Percentiles rank a stretch among this genome's conserved stretches.
These are phyloP conservation scores for Vanrija sp. DNA, from an alignment of 1,284 basidiomycete species.

Conservation along the genomic window DNA sequence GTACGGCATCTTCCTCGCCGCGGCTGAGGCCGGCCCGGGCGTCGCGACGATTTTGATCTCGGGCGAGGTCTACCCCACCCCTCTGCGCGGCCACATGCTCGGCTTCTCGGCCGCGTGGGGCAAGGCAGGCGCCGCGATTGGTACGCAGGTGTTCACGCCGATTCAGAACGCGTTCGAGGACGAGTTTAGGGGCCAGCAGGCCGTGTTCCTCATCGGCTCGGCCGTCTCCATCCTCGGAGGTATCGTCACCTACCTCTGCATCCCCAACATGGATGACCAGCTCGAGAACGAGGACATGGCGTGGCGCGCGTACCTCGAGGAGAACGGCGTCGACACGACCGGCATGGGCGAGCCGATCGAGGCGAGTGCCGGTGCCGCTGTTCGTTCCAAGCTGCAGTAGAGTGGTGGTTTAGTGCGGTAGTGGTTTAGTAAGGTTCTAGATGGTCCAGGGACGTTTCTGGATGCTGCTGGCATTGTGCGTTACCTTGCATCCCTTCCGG, in stretches of 20 bases:
- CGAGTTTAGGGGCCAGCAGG: slow-evolving; percentile 28
- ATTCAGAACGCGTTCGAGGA: slow-evolving; percentile 19
- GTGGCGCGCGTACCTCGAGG: slow-evolving; percentile 22
- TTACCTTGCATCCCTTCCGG: too few species aligned
- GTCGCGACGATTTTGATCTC: slow-evolving; percentile 48
- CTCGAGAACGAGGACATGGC: slow-evolving; percentile 25
- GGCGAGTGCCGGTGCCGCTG: background rate
- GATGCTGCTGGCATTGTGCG: too few species aligned
- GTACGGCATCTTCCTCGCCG: slow-evolving; percentile 16
- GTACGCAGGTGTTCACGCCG: slow-evolving; percentile 45
- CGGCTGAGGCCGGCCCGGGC: slow-evolving; percentile 19
- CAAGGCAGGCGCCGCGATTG: slow-evolving; percentile 58
- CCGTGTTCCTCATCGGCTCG: slow-evolving; percentile 30
- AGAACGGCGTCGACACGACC: slow-evolving; percentile 13
- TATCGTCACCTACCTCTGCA: slow-evolving; percentile 17
- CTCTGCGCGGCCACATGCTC: slow-evolving; percentile 64
- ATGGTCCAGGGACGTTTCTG: too few species aligned
- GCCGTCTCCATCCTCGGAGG: slow-evolving; percentile 26
- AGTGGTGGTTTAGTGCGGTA: too few species aligned
- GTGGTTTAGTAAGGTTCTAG: too few species aligned
- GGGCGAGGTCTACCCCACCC: slow-evolving; percentile 59
- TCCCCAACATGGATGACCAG: slow-evolving; percentile 21
- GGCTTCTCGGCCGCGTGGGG: slow-evolving; percentile 62
- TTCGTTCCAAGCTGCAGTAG: background rate
- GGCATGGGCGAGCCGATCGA: slow-evolving; percentile 13